Evolutionary conservation across 2,329 filamentous ascomycete species (phyloP).

Genomic region (Mollisiaceae sp.): DNA sequence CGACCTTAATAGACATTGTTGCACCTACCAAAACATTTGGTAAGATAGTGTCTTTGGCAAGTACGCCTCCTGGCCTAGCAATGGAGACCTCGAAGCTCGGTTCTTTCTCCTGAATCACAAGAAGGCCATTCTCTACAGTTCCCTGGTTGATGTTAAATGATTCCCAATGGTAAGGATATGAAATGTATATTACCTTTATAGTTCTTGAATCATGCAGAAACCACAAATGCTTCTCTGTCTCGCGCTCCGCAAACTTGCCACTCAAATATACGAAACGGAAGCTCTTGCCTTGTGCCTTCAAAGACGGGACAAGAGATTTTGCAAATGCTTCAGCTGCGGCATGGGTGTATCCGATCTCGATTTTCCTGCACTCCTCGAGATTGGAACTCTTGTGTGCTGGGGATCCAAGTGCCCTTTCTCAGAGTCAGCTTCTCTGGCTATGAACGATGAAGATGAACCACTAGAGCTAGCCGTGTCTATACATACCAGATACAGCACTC

Average conservation of each 20-base stretch:
- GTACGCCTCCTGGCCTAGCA: constrained; percentile 31
- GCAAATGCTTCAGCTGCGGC: constrained; percentile 42
- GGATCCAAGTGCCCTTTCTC: constrained; percentile 29
- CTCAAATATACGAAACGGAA: constrained; percentile 52
- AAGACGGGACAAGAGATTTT: constrained; percentile 27
- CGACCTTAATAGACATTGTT: constrained; percentile 23
- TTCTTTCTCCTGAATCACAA: constrained; percentile 34
- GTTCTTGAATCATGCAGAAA: constrained; percentile 35
- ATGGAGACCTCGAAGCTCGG: constrained; percentile 37
- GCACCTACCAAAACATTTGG: constrained; percentile 14
- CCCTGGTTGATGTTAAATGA: constrained; percentile 27
- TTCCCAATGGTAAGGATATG: background rate
- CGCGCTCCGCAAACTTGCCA: constrained; percentile 46
- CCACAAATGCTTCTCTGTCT: constrained; percentile 47
- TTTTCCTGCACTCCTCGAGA: constrained; percentile 35
- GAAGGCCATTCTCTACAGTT: constrained; percentile 38
- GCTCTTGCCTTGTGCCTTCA: constrained; percentile 32
- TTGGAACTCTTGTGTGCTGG: constrained; percentile 35
- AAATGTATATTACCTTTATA: constrained; percentile 35
- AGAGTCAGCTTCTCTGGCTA: constrained; percentile 3
- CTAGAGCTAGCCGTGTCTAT: too few species aligned
- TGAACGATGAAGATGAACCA: too few species aligned
- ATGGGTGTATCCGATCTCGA: constrained; percentile 44
- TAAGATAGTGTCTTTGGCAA: constrained; percentile 16
- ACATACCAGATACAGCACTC: constrained; percentile 52